Percentiles rank a stretch among this genome's conserved stretches.
These are phyloP conservation scores for Nepenthes mirabilis DNA, from an alignment of 148 eudicot genomes.

Conservation along the genomic window DNA sequence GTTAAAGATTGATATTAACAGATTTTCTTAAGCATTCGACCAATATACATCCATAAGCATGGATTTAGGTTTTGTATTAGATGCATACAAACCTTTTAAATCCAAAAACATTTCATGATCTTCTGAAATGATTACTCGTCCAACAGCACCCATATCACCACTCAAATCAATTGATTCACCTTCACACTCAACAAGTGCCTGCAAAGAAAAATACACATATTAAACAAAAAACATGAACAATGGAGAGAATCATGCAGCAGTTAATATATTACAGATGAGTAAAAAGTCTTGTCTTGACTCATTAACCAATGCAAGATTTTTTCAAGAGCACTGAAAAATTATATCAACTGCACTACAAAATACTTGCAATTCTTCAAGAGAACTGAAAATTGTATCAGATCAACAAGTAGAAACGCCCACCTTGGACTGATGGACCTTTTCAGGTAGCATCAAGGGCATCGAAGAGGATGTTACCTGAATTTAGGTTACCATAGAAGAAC, in stretches of 20 bases:
- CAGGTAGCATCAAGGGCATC: constrained; percentile 71
- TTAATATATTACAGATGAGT: not conserved
- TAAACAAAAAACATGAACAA: not conserved
- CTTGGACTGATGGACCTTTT: constrained; percentile 76
- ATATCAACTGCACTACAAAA: not conserved
- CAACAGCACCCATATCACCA: constrained; percentile 97
- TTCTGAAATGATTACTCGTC: constrained; percentile 71
- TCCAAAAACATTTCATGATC: constrained; percentile 67
- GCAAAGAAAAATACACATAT: constrained; percentile 8
- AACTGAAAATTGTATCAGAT: not conserved
- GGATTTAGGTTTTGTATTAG: not conserved
- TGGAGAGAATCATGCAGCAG: not conserved
- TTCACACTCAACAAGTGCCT: constrained; percentile 99
- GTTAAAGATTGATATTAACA: too few relatives aligned
- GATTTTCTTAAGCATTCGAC: too few relatives aligned
- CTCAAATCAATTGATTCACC: constrained; percentile 95
- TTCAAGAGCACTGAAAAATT: not conserved
- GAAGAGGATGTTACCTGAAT: constrained; percentile 59
- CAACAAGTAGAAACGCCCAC: constrained; percentile 17
- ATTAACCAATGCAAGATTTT: not conserved
- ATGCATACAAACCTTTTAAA: constrained; percentile 53
- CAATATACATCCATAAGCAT: not conserved
- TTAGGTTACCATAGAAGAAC: not conserved
- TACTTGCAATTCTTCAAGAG: not conserved
- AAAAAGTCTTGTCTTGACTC: not conserved